Conservation (phyloP, 2,329 filamentous ascomycete genomes). For the Neofusicoccum ribis region DNA sequence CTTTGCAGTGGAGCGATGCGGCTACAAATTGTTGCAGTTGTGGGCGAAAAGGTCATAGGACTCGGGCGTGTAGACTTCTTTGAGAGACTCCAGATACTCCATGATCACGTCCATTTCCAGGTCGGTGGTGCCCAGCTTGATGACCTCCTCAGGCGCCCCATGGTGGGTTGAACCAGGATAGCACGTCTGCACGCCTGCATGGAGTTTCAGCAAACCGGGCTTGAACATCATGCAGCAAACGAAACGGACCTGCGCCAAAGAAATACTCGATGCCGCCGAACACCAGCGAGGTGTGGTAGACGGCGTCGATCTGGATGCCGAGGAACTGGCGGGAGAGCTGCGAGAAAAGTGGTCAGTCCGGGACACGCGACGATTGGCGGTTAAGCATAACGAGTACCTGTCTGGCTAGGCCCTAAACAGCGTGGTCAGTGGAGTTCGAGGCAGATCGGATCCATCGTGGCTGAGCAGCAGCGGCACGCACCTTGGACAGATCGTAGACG, state of each 20-base stretch:
- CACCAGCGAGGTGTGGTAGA: conserved; percentile 93
- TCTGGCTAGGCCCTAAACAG: conserved; percentile 55
- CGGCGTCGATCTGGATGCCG: conserved; percentile 77
- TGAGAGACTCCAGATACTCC: conserved; percentile 84
- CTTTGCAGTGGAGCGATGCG: background rate
- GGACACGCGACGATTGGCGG: conserved; percentile 28
- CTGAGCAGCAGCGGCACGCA: conserved; percentile 22
- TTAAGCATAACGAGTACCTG: conserved; percentile 25
- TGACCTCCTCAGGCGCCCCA: conserved; percentile 74
- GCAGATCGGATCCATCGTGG: conserved; percentile 1
- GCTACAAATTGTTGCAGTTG: conserved; percentile 90
- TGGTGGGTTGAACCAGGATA: conserved; percentile 82
- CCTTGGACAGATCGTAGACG: conserved; percentile 53
- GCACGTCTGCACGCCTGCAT: conserved; percentile 67
- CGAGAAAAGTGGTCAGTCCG: background rate
- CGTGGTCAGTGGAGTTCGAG: conserved; percentile 9
- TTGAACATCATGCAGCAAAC: background rate
- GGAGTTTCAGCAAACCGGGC: background rate
- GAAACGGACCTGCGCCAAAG: conserved; percentile 70
- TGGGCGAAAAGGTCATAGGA: conserved; percentile 87
- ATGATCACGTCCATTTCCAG: conserved; percentile 78
- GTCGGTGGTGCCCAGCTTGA: conserved; percentile 74
- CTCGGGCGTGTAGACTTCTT: conserved; percentile 78
- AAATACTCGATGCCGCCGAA: conserved; percentile 84
- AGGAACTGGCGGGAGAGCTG: conserved; percentile 61